Evolutionary conservation across 805 yeast species (phyloP), one percentile per base, ranked within the genome.

Genomic region (Starmerella apicola): DNA sequence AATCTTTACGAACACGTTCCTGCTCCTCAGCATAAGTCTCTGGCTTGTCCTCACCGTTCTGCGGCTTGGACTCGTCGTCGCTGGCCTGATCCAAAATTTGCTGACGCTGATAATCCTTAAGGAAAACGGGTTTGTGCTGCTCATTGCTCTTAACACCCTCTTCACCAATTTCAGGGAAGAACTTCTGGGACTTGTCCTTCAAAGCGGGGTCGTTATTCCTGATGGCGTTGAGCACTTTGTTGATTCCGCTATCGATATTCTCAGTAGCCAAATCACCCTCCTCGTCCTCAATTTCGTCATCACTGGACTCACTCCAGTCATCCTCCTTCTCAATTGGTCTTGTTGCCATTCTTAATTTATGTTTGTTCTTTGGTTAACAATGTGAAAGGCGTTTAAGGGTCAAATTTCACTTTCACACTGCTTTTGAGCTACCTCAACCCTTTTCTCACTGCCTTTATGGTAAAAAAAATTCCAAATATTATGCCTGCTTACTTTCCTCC

Each of bases 61-160:
- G 66, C 32, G 62, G 63, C 4, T 61, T 60, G 17, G 61, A 64
- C 20, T 68, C 72, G 1, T 65, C 75, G 16, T 72, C 74, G 15
- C 71, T 74, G 9, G 86, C 88, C 16, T 26, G 17, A 3, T 76
- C 66, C n/a, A 91, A 63, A 26, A 86, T 60, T 49, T 76, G 80
- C 75, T 74, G 73, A 58, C 97, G 70, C 56, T 91, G 96, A 55
- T 86, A 91, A 58, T 91, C 98, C 51, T 86, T 85, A 59, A 91
- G 70, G 57, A 78, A 83, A 41, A 91, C 66, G 8, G 97, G 95
- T 55, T 81, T 82, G 17, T 28, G 16, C 17, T 34, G 67, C 23
- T 29, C 29, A 13, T 37, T 34, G 13, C 16, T 33, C 10, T 34
- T 24, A n/a, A 42, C 28, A 3, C 49, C 60, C 17, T 66, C 66